Evolutionary conservation across 2,329 filamentous ascomycete species (phyloP), one percentile per base, ranked within the genome.

Genomic region (Domatiomyces globalis): DNA sequence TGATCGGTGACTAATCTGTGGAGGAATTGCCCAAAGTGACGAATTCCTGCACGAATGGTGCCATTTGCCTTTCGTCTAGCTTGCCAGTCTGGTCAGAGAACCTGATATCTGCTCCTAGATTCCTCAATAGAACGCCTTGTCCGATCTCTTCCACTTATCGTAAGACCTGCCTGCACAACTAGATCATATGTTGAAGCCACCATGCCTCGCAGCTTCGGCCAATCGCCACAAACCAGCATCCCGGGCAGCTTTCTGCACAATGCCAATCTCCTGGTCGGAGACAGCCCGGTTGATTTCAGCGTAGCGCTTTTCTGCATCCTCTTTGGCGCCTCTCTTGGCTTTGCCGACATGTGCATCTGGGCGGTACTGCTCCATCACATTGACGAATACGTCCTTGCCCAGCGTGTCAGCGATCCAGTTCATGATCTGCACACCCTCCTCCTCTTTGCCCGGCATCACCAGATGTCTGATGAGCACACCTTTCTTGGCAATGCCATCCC

Each of bases 331-430:
- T 51, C 71, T 69, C 59, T 69, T 78, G 50, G 72, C 70, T 69
- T 87, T 90, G 2, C 87, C 87, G 0, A 94, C 87, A 65, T 94
- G 81, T 0, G 85, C 87, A 56, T 84, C 78, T 0, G 86, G 86
- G 56, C 80, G 81, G 62, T 92, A 92, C 67, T 94, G 87, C 67
- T 94, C 86, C 86, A 92, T 92, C 58, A 94, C 82, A 63, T 94
- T 83, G 54, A 92, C 77, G 66, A 89, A 90, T 44, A 84, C 73
- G 65, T 92, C 85, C 51, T 71, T 75, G 2, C 83, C 86, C 1
- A 94, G 74, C 49, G 87, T 78, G 25, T 76, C 71, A 0, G 85
- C 86, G 15, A 94, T 71, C 74, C 85, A 94, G 55, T 70, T 73
- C 73, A 94, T 83, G 54, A 94, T 92, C 56, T 80, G 71, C 48